These are phyloP conservation scores for Fusarium abutilonis DNA, from an alignment of 2,329 filamentous ascomycete genomes.

Conservation along the genomic window DNA sequence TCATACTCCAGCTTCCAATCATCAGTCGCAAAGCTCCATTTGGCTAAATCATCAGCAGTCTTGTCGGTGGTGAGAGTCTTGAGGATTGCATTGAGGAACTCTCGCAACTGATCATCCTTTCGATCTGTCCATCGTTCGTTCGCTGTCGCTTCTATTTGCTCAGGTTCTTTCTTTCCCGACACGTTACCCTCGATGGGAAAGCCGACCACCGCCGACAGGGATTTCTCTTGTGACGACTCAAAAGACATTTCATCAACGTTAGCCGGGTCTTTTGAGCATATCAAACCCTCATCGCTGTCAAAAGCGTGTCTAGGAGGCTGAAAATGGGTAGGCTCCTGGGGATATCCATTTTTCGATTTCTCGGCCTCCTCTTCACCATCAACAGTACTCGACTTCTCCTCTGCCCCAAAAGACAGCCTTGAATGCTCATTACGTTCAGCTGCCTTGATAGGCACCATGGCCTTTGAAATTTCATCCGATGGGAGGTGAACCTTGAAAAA, in stretches of 20 bases:
- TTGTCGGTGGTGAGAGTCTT: conserved; percentile 11
- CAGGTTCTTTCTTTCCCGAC: not conserved
- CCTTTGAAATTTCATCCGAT: not conserved
- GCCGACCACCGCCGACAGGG: not conserved
- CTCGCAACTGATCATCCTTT: conserved; percentile 18
- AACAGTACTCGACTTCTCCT: conserved; percentile 5
- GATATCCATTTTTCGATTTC: not conserved
- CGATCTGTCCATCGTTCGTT: conserved; percentile 11
- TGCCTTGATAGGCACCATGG: not conserved
- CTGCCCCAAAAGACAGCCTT: conserved; percentile 13
- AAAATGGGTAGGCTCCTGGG: not conserved
- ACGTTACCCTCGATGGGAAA: not conserved
- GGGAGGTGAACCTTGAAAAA: conserved; percentile 10
- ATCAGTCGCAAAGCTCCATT: conserved; percentile 14
- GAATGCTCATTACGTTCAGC: not conserved
- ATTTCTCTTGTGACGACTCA: not conserved
- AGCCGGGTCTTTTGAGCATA: not conserved
- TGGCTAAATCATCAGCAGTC: conserved; percentile 8
- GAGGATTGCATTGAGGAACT: conserved; percentile 20
- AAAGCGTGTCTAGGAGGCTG: not conserved
- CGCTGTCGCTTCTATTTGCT: not conserved
- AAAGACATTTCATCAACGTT: not conserved
- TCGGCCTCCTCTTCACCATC: not conserved
- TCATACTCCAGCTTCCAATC: conserved; percentile 18
- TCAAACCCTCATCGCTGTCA: not conserved